Conservation (phyloP, 805 yeast genomes). For the Hagleromyces aurorensis region DNA sequence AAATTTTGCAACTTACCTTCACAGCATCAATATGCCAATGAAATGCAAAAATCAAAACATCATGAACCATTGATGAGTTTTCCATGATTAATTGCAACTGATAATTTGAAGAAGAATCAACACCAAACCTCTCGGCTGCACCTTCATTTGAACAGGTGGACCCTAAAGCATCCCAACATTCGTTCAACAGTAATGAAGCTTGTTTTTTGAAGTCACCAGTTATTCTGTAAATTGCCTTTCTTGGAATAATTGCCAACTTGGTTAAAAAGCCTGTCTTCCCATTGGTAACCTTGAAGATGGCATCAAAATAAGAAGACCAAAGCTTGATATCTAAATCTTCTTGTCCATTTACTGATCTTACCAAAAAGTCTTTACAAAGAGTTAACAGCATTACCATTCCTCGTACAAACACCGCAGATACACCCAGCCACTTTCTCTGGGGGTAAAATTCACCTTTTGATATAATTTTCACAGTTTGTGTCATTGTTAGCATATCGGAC, state of each 20-base stretch:
- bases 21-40: constrained; percentile 59
- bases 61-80: constrained; percentile 54
- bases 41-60: constrained; percentile 57
- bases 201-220: constrained; percentile 56
- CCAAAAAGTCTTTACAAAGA: constrained; percentile 43
- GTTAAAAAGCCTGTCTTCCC: constrained; percentile 64
- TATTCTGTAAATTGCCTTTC: constrained; percentile 57
- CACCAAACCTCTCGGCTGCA: constrained; percentile 43
- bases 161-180: constrained; percentile 71
- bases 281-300: constrained; percentile 50
- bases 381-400: constrained; percentile 48
- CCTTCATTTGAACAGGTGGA: constrained; percentile 52
- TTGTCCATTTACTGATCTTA: constrained; percentile 37
- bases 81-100: constrained; percentile 57
- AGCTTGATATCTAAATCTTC: constrained; percentile 32
- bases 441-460: constrained; percentile 56
- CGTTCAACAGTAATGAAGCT: constrained; percentile 45
- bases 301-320: constrained; percentile 62
- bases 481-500: constrained; percentile 36
- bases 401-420: constrained; percentile 50
- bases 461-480: constrained; percentile 44
- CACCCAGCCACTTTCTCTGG: constrained; percentile 62
- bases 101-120: constrained; percentile 57
- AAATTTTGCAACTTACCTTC: constrained; percentile 51
- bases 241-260: constrained; percentile 63